Evolutionary conservation across 768 basidiomycete genomes (phyloP).

Genomic region (Panaeolus cyanescens): DNA sequence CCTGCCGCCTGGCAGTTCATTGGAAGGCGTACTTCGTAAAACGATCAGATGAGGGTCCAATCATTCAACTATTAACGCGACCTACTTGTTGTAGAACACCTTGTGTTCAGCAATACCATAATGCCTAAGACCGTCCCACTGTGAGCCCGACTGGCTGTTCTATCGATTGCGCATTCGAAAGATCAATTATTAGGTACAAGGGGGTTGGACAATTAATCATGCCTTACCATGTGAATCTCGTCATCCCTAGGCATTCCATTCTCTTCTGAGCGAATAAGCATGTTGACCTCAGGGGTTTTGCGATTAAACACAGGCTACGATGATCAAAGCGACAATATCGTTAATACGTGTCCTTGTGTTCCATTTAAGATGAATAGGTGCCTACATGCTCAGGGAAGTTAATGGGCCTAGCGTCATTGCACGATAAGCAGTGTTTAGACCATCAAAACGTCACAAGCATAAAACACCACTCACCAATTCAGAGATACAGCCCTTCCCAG

Average conservation of each 20-base stretch:
- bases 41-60: neutral
- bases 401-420: slow-evolving; percentile 50
- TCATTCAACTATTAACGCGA: neutral
- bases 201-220: neutral
- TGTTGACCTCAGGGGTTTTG: slow-evolving; percentile 52
- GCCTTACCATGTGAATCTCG: slow-evolving; percentile 56
- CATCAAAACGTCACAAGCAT: no score
- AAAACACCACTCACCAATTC: slow-evolving; percentile 53
- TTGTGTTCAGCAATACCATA: slow-evolving; percentile 53
- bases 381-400: slow-evolving; percentile 65
- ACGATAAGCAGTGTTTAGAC: neutral
- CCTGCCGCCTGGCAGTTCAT: slow-evolving; percentile 44
- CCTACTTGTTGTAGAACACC: slow-evolving; percentile 66
- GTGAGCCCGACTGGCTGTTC: slow-evolving; percentile 74
- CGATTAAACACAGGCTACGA: slow-evolving; percentile 57
- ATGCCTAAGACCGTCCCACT: slow-evolving; percentile 71
- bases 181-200: neutral
- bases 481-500: slow-evolving; percentile 56
- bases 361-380: neutral
- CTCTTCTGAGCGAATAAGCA: slow-evolving; percentile 25
- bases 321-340: neutral
- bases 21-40: slow-evolving; percentile 26
- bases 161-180: slow-evolving; percentile 24
- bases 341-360: no score
- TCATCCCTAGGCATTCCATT: slow-evolving; percentile 43